phyloP scores from a whole-genome alignment of 2,329 filamentous ascomycete genomes.

The Botrytis tulipae region DNA sequence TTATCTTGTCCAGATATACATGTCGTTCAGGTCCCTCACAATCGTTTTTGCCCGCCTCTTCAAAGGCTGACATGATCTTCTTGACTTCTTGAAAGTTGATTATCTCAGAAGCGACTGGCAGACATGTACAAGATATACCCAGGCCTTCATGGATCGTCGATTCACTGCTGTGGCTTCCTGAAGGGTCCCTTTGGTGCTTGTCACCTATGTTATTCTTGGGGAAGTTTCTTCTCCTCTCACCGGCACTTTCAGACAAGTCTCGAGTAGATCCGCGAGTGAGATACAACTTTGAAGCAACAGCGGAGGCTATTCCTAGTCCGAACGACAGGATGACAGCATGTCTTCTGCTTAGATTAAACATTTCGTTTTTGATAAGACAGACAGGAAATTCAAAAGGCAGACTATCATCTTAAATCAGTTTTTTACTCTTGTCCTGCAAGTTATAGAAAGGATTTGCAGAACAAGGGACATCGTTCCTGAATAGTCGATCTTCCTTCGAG shows the following conservation, averaged over 20 bases:
- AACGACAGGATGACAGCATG: neutral
- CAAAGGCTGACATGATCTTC: neutral
- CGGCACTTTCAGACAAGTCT: neutral
- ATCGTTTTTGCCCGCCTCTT: neutral
- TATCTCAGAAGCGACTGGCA: no score
- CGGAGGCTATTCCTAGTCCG: neutral
- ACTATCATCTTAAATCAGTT: neutral
- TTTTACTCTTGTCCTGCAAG: neutral
- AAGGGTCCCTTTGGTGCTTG: neutral
- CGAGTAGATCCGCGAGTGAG: neutral
- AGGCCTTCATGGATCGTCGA: neutral
- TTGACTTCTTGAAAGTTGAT: neutral
- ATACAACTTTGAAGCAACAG: neutral
- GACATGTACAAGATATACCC: neutral
- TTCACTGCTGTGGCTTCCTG: neutral
- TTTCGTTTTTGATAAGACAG: neutral
- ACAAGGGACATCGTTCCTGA: neutral
- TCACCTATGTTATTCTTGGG: neutral
- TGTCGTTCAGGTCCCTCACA: neutral
- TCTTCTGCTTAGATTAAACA: neutral
- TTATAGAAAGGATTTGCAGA: neutral
- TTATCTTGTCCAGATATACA: neutral
- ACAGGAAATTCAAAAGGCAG: neutral
- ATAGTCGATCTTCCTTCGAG: neutral
- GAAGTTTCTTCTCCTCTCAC: fast-evolving